phyloP scores from a whole-genome alignment of 768 basidiomycete species.

The Strobilomyces dryophilus region DNA sequence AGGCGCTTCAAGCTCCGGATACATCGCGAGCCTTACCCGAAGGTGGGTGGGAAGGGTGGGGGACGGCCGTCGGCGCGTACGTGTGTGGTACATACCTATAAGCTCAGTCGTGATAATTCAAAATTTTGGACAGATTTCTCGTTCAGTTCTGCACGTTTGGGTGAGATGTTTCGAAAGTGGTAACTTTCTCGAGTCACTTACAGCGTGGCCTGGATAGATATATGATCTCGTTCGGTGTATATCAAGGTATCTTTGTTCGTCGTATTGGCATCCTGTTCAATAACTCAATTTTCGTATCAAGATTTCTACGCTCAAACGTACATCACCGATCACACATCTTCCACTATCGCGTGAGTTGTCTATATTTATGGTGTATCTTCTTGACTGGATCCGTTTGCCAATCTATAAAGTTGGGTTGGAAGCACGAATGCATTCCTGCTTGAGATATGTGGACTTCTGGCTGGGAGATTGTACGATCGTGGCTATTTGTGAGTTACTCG shows the following conservation, averaged over 20 bases:
- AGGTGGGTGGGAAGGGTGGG: constrained; percentile 29
- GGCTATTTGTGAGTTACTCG: constrained; percentile 44
- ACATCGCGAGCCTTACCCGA: constrained; percentile 18
- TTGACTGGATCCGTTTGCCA: not conserved
- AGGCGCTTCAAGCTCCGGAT: not conserved
- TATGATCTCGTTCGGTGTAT: constrained; percentile 39
- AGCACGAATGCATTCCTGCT: constrained; percentile 46
- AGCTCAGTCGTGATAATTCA: not conserved
- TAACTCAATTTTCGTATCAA: constrained; percentile 2
- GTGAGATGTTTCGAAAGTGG: constrained; percentile 14
- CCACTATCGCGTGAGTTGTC: constrained; percentile 36
- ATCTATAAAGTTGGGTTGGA: constrained; percentile 38
- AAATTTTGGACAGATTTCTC: constrained; percentile 27
- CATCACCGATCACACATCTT: constrained; percentile 34
- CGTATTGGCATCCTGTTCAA: not conserved
- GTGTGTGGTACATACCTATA: not conserved
- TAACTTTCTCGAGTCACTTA: not conserved
- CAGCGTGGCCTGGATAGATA: constrained; percentile 22
- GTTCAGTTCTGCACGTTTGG: constrained; percentile 38
- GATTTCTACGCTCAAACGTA: constrained; percentile 39
- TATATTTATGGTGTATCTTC: not conserved
- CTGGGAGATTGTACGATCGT: constrained; percentile 47
- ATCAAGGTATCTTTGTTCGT: constrained; percentile 32
- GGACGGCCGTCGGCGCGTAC: constrained; percentile 30
- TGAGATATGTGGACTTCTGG: constrained; percentile 40